Conservation (phyloP, 371 early-diverging fungal species). For the Apophysomyces elegans region DNA sequence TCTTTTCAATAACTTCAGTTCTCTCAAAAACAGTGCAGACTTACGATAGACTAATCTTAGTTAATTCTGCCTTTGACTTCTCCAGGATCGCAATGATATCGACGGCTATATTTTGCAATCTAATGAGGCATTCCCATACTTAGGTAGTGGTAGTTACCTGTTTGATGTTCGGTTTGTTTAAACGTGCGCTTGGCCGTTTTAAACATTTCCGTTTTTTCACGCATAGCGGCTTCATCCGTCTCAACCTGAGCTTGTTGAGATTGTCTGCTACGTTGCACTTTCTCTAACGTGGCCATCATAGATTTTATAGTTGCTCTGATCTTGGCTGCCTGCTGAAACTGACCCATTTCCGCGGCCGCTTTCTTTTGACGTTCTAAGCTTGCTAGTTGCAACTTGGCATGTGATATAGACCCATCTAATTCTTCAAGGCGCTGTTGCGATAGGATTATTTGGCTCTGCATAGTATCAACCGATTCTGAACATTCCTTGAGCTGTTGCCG, state of each 20-base stretch:
- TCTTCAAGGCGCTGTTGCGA: constrained; percentile 18
- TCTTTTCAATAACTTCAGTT: background rate
- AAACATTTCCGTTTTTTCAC: background rate
- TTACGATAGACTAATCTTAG: background rate
- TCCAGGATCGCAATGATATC: background rate
- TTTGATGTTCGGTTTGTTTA: background rate
- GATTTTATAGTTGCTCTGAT: constrained; percentile 8
- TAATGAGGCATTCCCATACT: background rate
- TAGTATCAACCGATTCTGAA: constrained; percentile 6
- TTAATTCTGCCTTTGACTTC: background rate
- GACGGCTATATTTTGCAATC: too few species aligned
- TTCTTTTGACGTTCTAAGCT: constrained; percentile 20
- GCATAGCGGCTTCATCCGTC: background rate
- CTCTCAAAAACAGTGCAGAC: background rate
- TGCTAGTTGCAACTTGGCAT: constrained; percentile 7
- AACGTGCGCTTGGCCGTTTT: background rate
- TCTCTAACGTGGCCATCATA: background rate
- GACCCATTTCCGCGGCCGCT: constrained; percentile 19
- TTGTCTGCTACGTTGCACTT: background rate
- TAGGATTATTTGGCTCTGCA: constrained; percentile 10
- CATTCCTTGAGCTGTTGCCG: background rate
- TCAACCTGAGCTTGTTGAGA: background rate
- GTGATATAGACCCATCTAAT: constrained; percentile 9
- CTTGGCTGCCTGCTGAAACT: constrained; percentile 21
- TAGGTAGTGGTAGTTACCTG: background rate